These are phyloP conservation scores for Moesziomyces globuligerus DNA, from an alignment of 1,284 basidiomycete genomes.

Conservation along the genomic window DNA sequence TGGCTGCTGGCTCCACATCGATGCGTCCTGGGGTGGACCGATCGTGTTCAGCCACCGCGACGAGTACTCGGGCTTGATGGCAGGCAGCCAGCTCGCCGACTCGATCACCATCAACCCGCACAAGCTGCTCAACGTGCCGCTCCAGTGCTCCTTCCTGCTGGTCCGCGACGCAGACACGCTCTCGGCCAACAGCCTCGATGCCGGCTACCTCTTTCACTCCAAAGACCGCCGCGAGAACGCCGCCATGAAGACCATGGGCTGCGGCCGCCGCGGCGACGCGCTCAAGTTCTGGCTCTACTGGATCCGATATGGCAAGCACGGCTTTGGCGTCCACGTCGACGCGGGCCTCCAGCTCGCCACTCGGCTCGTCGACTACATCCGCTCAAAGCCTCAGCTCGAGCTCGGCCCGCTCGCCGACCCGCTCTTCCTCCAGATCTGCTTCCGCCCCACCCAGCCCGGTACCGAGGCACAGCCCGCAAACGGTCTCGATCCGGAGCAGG, in stretches of 20 bases:
- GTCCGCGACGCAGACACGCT: slow-evolving; percentile 63
- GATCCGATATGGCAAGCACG: slow-evolving; percentile 66
- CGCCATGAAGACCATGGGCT: slow-evolving; percentile 65
- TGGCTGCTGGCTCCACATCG: slow-evolving; percentile 68
- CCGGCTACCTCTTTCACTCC: slow-evolving; percentile 69
- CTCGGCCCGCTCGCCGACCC: slow-evolving; percentile 52
- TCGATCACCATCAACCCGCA: slow-evolving; percentile 69
- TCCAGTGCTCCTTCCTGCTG: slow-evolving; percentile 68
- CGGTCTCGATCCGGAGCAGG: slow-evolving; percentile 5
- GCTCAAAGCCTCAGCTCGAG: slow-evolving; percentile 40
- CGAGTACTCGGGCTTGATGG: slow-evolving; percentile 44
- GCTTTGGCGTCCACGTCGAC: slow-evolving; percentile 63
- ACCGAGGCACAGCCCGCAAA: not conserved
- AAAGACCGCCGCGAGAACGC: slow-evolving; percentile 40
- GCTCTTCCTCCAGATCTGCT: slow-evolving; percentile 63
- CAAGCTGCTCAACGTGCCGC: slow-evolving; percentile 68
- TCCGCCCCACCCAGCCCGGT: slow-evolving; percentile 41
- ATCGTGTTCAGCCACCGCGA: slow-evolving; percentile 63
- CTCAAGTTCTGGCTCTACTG: slow-evolving; percentile 69
- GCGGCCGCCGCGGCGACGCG: slow-evolving; percentile 68
- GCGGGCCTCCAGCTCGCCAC: slow-evolving; percentile 49
- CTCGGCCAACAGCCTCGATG: slow-evolving; percentile 67
- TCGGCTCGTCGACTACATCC: slow-evolving; percentile 42
- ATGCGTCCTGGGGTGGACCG: slow-evolving; percentile 69
- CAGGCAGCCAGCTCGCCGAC: slow-evolving; percentile 62